A percentile compares a stretch with the other conserved stretches of the same genome.
phyloP scores from a whole-genome alignment of 139 green algal species.

The Chlamydomonas sp. region DNA sequence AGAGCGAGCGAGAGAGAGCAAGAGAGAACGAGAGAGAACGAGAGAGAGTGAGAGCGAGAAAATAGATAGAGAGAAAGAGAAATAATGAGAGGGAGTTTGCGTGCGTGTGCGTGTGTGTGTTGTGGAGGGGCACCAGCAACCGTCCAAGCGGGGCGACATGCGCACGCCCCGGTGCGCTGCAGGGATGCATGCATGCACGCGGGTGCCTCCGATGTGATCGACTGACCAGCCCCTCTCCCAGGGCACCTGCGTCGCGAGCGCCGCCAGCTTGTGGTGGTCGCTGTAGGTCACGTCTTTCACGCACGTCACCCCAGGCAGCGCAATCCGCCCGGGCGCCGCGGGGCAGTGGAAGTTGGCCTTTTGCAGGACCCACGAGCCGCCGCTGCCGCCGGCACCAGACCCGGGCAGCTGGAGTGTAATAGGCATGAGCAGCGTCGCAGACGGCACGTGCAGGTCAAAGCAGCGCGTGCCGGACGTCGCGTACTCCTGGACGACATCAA shows the following conservation, averaged over 20 bases:
- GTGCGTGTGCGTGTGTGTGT: no score
- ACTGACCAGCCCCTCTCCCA: no score
- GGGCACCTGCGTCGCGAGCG: neutral
- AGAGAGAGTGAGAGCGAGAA: no score
- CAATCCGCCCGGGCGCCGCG: neutral
- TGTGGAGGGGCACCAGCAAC: no score
- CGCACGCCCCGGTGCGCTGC: no score
- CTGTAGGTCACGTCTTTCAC: constrained; percentile 1
- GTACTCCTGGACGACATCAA: neutral
- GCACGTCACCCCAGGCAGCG: neutral
- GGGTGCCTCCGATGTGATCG: no score
- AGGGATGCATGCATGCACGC: no score
- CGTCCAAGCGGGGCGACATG: no score
- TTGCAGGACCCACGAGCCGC: neutral
- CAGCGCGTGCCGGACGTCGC: neutral
- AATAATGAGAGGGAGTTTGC: no score
- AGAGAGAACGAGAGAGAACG: no score
- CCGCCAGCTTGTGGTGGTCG: neutral
- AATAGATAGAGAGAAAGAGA: no score
- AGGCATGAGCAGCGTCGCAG: constrained; percentile 1
- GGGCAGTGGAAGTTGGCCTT: constrained; percentile 5
- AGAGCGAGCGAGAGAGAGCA: no score
- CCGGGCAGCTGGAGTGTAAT: neutral
- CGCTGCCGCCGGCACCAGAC: neutral
- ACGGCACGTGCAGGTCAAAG: constrained; percentile 4